Evolutionary conservation across 2,329 filamentous ascomycete species (phyloP), one percentile per base, ranked within the genome.

Genomic region (Penicillium sp.): DNA sequence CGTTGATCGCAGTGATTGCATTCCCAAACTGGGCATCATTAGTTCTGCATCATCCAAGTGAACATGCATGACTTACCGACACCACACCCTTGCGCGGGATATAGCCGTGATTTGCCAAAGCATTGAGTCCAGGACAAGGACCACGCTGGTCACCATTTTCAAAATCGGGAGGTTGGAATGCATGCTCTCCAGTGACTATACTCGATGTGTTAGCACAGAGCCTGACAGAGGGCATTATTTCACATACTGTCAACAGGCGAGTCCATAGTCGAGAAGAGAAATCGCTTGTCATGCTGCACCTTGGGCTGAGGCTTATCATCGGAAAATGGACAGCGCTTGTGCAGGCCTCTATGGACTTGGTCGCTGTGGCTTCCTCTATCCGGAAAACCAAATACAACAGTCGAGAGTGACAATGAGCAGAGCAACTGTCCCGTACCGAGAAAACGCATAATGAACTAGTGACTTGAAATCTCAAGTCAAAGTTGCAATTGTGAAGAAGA

Each of bases 71-170:
- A 59, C 64, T 27, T 63, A 71, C 69, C 29, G 66, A 67, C 3
- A 70, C 68, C 25, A 78, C 69, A 35, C 77, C 76, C 57, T 74
- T 73, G 27, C 71, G 74, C 8, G 75, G 73, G n/a, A 78, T 75
- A 47, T 77, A 78, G 13, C 67, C 71, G 63, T 79, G 76, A 52
- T 78, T 78, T 45, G 76, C 76, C 47, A 78, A 63, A 5, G 77
- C 76, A 62, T 79, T 79, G 33, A 78, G 62, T 29, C 75, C 75
- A 1, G 76, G 76, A 58, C 77, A 78, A 26, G 73, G 75, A 8
- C 75, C 76, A 50, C 75, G 72, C 58, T 75, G 70, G 59, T 76
- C 75, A 13, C 72, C 74, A 10, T 61, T 62, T 4, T 64, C 63
- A 31, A 71, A 71, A 47, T 72, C 61, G 0, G 73, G 75, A 1